phyloP scores from a whole-genome alignment of 148 eudicot species.

The Rhododendron ferrugineum region DNA sequence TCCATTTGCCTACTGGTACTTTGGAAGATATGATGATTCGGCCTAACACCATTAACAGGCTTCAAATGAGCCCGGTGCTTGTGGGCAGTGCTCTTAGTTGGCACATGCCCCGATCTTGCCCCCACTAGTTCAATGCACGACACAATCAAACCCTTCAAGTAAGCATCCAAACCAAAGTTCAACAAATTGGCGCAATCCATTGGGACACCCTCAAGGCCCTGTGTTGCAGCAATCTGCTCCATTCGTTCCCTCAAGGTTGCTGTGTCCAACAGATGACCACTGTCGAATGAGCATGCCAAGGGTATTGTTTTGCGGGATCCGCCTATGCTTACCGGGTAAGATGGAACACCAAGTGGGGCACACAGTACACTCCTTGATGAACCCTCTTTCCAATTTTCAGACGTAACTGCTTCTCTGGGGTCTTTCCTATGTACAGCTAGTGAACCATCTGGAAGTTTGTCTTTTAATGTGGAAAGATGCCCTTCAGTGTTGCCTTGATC shows the following conservation, averaged over 20 bases:
- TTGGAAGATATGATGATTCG: constrained; percentile 27
- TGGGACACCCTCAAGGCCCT: constrained; percentile 49
- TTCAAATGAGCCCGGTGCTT: constrained; percentile 28
- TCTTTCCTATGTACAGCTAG: constrained; percentile 20
- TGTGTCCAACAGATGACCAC: constrained; percentile 35
- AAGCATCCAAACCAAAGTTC: constrained; percentile 45
- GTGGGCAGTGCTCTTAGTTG: constrained; percentile 13
- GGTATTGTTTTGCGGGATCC: constrained; percentile 33
- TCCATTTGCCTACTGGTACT: constrained; percentile 26
- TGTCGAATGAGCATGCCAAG: constrained; percentile 18
- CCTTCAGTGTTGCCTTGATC: constrained; percentile 29
- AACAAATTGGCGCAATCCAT: constrained; percentile 36
- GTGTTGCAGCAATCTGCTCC: constrained; percentile 38
- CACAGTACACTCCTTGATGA: constrained; percentile 24
- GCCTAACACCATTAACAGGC: constrained; percentile 40
- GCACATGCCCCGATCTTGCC: constrained; percentile 30
- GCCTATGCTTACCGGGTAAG: constrained; percentile 32
- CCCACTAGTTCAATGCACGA: constrained; percentile 42
- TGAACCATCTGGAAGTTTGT: constrained; percentile 20
- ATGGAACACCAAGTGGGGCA: constrained; percentile 48
- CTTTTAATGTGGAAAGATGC: constrained; percentile 5
- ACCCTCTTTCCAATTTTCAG: constrained; percentile 25
- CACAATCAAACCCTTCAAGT: constrained; percentile 46
- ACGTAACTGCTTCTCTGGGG: constrained; percentile 10
- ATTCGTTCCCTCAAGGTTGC: constrained; percentile 33